These are phyloP conservation scores for Artemisia tridentata DNA, from an alignment of 129 eudicot species.

Conservation along the genomic window DNA sequence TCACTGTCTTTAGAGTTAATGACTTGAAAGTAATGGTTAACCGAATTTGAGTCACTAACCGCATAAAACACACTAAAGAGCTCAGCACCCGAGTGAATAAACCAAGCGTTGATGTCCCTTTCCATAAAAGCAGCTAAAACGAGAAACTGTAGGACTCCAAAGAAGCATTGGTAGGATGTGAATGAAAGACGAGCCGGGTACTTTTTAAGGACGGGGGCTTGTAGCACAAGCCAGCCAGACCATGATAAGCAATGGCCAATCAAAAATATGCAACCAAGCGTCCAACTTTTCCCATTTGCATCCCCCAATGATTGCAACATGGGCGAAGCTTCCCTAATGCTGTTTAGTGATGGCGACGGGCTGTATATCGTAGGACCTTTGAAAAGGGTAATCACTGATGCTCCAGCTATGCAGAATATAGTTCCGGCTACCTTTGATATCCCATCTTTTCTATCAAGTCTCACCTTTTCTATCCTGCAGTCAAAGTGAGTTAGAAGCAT, in stretches of 20 bases:
- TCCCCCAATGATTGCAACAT: constrained; percentile 59
- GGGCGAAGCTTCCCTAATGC: constrained; percentile 27
- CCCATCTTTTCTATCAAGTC: constrained; percentile 84
- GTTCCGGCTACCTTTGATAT: constrained; percentile 86
- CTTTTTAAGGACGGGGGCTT: constrained; percentile 83
- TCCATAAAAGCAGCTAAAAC: constrained; percentile 80
- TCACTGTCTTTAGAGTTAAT: too few relatives aligned
- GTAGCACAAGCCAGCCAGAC: constrained; percentile 96
- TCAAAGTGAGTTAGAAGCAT: background rate
- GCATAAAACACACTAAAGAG: constrained; percentile 94
- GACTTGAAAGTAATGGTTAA: background rate
- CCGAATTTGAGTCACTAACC: constrained; percentile 40
- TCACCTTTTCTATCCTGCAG: constrained; percentile 86
- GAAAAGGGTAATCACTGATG: constrained; percentile 95
- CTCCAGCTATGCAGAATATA: constrained; percentile 80
- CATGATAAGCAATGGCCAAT: constrained; percentile 96
- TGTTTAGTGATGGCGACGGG: constrained; percentile 55
- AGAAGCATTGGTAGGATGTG: constrained; percentile 91
- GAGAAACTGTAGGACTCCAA: constrained; percentile 85
- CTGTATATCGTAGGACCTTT: constrained; percentile 93
- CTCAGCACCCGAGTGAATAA: constrained; percentile 80
- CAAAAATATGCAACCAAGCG: constrained; percentile 85
- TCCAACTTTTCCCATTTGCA: constrained; percentile 89
- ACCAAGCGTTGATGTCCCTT: constrained; percentile 86
- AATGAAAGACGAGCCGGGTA: constrained; percentile 95